These are phyloP conservation scores for Phyllostachys edulis DNA, from an alignment of 176 grass and related monocot genomes.

Conservation along the genomic window DNA sequence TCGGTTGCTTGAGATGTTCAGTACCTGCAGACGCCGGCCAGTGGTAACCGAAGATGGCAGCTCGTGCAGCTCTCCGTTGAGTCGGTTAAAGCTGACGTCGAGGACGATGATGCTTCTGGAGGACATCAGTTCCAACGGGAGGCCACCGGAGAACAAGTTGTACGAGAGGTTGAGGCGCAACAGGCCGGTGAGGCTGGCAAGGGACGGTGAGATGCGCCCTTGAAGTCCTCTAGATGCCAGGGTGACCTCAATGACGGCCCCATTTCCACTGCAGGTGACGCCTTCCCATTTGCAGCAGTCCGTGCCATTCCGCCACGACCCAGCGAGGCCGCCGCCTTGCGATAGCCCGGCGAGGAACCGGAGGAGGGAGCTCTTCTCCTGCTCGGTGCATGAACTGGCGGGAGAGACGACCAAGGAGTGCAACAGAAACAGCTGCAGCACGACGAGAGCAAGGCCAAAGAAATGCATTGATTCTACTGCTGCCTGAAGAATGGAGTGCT, in stretches of 20 bases:
- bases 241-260: neutral
- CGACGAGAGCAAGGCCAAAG: neutral
- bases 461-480: no score
- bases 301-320: constrained; percentile 7
- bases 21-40: neutral
- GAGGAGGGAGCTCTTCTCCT: neutral
- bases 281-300: constrained; percentile 50
- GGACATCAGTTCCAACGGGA: constrained; percentile 3
- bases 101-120: constrained; percentile 28
- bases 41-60: neutral
- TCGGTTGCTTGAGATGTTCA: constrained; percentile 53
- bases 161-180: constrained; percentile 21
- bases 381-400: neutral
- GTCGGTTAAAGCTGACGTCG: constrained; percentile 45
- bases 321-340: neutral
- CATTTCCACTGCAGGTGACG: constrained; percentile 18
- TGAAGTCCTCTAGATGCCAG: constrained; percentile 25
- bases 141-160: constrained; percentile 24
- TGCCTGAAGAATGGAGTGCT: no score
- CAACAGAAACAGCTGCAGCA: neutral
- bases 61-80: constrained; percentile 5
- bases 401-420: neutral
- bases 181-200: constrained; percentile 28
- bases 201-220: constrained; percentile 32
- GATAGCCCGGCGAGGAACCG: constrained; percentile 33